Base-by-base conservation (phyloP, 805 yeast species). In the Geotrichum ghanense region DNA sequence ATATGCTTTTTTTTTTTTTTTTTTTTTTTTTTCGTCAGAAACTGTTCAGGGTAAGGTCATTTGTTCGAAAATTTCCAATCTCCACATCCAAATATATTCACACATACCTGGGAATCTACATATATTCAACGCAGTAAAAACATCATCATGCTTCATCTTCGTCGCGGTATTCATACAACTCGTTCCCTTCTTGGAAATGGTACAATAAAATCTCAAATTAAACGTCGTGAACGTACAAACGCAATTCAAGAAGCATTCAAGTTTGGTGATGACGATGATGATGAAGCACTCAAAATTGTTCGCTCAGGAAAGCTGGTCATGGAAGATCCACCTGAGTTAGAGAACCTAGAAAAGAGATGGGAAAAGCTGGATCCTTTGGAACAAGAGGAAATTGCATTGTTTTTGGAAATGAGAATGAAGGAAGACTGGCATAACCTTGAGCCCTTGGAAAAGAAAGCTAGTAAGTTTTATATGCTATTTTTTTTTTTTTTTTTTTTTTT, bases 361-460 rank as follows among this genome's bases (percentile, higher is more conserved):
- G 22, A 45, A 31, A 56, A 50, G 43, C 51, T 65, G 62, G 63
- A 63, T 39, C 56, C 57, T 7, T 56, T 61, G n/a, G 56, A 61
- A 44, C 67, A 65, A 51, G 66, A 65, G 49, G 67, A 63, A 34
- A 51, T 65, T n/a, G 51, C 61, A 3, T 57, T 60, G 16, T 65
- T 59, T 46, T 53, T 65, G 9, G 67, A 64, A 42, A 66, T 62
- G 47, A 46, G 52, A 24, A 59, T 59, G 60, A 56, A 66, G 2
- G 66, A 62, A 17, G 60, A 58, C 47, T 65, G 69, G 69, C 51
- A 46, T 26, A 51, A 49, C 7, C 46, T 65, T 47, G 51, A 58
- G 17, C 46, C 41, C 9, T 63, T 56, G 23, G 68, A 65, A 49
- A 56, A 56, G 53, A 52, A 54, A 19, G 69, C 69, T 16, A 51